Base-by-base conservation (phyloP, 805 yeast species). In the Sugiyamaella floridensis region DNA sequence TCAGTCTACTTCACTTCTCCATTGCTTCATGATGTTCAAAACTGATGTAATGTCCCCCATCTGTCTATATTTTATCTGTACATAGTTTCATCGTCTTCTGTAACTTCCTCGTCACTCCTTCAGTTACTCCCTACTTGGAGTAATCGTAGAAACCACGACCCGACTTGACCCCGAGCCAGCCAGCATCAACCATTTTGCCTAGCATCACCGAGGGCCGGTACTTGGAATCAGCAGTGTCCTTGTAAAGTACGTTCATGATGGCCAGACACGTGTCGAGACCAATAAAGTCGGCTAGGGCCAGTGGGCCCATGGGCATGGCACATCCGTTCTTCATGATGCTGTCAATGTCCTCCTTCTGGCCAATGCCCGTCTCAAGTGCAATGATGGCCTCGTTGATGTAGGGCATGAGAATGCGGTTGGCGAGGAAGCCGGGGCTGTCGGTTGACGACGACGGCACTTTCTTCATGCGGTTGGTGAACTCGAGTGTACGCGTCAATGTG, bases 251-350 rank as follows among this genome's bases (percentile, higher is more conserved):
- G 49, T 69, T 67, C 70, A 68, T 67, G 57, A 72, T 71, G 28
- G 75, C 69, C 43, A 71, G 62, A 48, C 74, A 71, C 7, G 76
- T 72, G 56, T 72, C 76, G 16, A 73, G 66, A 18, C 76, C 76
- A 50, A 72, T 70, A 52, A 72, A 71, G 55, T 72, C 76, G 15
- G 76, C 76, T 26, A 72, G 63, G 14, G 67, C 69, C 29, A 72
- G 59, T 2, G 76, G 76, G 6, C 76, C 76, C 75, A 72, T 71
- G 20, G 76, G 76, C 74, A 72, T 69, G 22, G 76, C 76, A 55
- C 76, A 72, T 22, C 76, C 76, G 54, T 70, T 71, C 61, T 66
- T 68, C 75, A 72, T 71, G 58, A 72, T 72, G 55, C 59, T 69
- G 61, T 72, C 76, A 50, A 72, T 71, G 53, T 71, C 75, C 54